Conservation (phyloP, 2,329 filamentous ascomycete species). For the Stemphylium lycopersici region DNA sequence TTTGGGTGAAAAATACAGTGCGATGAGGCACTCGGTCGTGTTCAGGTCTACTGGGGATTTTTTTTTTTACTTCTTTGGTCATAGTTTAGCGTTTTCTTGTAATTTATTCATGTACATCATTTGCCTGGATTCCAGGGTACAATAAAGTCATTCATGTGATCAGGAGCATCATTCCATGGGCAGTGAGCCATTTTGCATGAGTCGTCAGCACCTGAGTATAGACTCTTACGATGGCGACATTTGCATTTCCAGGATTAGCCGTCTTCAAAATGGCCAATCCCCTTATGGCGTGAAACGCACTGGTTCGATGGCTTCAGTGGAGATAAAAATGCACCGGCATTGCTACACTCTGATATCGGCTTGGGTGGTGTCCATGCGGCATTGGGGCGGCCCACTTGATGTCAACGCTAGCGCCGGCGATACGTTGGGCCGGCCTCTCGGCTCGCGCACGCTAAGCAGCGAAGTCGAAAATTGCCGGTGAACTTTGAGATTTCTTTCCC, state of each 20-base stretch:
- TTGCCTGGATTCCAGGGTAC: background rate
- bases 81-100: slow-evolving; percentile 8
- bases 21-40: background rate
- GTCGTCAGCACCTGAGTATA: too few relatives aligned
- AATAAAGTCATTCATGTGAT: background rate
- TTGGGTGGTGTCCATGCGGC: background rate
- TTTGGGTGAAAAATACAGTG: background rate
- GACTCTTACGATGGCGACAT: too few relatives aligned
- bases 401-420: slow-evolving; percentile 17
- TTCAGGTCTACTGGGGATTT: background rate
- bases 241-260: too few relatives aligned
- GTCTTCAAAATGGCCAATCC: too few relatives aligned
- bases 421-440: slow-evolving; percentile 21
- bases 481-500: slow-evolving; percentile 21
- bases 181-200: too few relatives aligned
- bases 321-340: too few relatives aligned
- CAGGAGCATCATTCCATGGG: too few relatives aligned
- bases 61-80: background rate
- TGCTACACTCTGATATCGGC: background rate
- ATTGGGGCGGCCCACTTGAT: background rate
- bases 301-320: too few relatives aligned
- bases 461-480: slow-evolving; percentile 16
- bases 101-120: slow-evolving; percentile 14
- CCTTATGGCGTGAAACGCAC: too few relatives aligned
- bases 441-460: slow-evolving; percentile 24